Percentiles rank a stretch among this genome's conserved stretches.
These are phyloP conservation scores for Macaranga tanarius DNA, from an alignment of 441 rosid species.

Conservation along the genomic window DNA sequence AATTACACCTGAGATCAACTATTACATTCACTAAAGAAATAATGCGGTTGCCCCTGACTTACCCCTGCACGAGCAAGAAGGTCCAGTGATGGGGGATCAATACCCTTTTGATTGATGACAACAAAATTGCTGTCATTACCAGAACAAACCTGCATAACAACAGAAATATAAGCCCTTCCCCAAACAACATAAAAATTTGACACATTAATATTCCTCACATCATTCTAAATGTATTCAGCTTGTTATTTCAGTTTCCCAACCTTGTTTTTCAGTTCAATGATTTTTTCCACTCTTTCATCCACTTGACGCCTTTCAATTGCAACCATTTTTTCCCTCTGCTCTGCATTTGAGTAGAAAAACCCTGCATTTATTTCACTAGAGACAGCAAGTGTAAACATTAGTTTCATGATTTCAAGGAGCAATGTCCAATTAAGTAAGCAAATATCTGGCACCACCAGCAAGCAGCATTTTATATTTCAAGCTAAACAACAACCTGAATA, in stretches of 20 bases:
- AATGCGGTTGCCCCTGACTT: conserved; percentile 29
- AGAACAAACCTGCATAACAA: conserved; percentile 68
- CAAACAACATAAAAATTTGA: not conserved
- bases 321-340: conserved; percentile 98
- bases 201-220: not conserved
- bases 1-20: not conserved
- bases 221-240: not conserved
- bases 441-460: not conserved
- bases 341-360: conserved; percentile 96
- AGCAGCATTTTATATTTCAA: not conserved
- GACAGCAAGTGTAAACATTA: conserved; percentile 27
- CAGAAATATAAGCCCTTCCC: conserved; percentile 8
- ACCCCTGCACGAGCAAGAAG: conserved; percentile 97
- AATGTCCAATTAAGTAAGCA: not conserved
- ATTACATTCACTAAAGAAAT: conserved; percentile 2
- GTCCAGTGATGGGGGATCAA: conserved; percentile 91
- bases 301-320: conserved; percentile 85
- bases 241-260: conserved; percentile 29
- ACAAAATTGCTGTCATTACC: conserved; percentile 76
- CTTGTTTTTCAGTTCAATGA: conserved; percentile 85
- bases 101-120: conserved; percentile 93
- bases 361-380: conserved; percentile 97
- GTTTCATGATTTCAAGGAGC: conserved; percentile 20
- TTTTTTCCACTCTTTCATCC: conserved; percentile 78
- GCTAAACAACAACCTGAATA: too few species aligned